Percentiles rank a stretch among this genome's conserved stretches.
These are phyloP conservation scores for Sugiyamaella castrensis DNA, from an alignment of 1,139 yeast species.

Conservation along the genomic window DNA sequence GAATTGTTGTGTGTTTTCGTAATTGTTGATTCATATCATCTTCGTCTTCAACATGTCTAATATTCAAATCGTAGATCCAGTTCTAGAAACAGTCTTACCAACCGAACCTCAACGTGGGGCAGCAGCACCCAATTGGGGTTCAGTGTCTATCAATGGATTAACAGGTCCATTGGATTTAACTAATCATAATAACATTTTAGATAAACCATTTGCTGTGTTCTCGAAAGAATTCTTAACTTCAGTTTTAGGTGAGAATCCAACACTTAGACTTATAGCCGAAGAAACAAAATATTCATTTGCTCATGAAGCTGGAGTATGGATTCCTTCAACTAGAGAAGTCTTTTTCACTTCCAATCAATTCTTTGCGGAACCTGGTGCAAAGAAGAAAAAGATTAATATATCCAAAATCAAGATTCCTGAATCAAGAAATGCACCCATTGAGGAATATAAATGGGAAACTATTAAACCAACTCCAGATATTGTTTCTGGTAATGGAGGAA, in stretches of 20 bases:
- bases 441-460: constrained; percentile 18
- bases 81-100: constrained; percentile 2
- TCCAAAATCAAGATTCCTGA: constrained; percentile 16
- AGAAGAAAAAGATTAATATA: constrained; percentile 9
- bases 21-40: no score
- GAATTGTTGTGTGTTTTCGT: no score
- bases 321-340: constrained; percentile 24
- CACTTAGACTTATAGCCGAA: constrained; percentile 18
- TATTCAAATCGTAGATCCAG: constrained; percentile 4
- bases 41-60: constrained; percentile 4
- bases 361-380: constrained; percentile 11
- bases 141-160: background rate
- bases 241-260: constrained; percentile 16
- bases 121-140: constrained; percentile 8
- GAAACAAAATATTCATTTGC: constrained; percentile 24
- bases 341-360: constrained; percentile 27
- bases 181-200: background rate
- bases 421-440: constrained; percentile 7
- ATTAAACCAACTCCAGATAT: constrained; percentile 23
- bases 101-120: constrained; percentile 8
- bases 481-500: constrained; percentile 26
- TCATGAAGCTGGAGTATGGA: constrained; percentile 30
- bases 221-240: constrained; percentile 13
- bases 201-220: constrained; percentile 20
- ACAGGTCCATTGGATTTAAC: constrained; percentile 9